A percentile compares a stretch with the other conserved stretches of the same genome.
phyloP scores from a whole-genome alignment of 2,329 filamentous ascomycete genomes.

The Colletotrichum sp. region DNA sequence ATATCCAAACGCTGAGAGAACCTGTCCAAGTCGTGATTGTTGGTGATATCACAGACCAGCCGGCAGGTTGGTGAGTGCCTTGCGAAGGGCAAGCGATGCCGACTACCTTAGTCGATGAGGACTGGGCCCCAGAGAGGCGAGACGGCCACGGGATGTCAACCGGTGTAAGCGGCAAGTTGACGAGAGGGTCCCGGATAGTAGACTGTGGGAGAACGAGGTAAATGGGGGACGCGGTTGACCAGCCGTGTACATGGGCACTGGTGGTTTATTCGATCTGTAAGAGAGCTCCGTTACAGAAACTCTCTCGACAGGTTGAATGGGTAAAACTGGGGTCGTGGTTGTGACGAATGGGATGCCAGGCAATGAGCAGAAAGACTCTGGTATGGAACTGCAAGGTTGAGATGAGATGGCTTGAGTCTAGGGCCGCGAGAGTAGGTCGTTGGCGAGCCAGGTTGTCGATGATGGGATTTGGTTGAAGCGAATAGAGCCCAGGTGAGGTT shows the following conservation, averaged over 20 bases:
- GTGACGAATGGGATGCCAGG: constrained; percentile 1
- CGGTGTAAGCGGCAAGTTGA: background rate
- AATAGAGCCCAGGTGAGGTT: background rate
- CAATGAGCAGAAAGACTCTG: background rate
- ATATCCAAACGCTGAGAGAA: background rate
- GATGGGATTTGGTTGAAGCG: background rate
- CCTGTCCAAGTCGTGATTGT: background rate
- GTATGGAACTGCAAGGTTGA: background rate
- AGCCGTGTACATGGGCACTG: constrained; percentile 22
- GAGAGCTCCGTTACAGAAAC: constrained; percentile 18
- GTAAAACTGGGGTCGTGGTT: background rate
- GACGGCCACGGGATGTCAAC: background rate
- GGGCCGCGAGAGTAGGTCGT: background rate
- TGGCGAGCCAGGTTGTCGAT: background rate
- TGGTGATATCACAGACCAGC: background rate
- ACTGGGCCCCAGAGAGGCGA: background rate
- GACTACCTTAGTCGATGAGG: constrained; percentile 2
- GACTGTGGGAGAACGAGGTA: background rate
- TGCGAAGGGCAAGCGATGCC: background rate
- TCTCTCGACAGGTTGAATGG: constrained; percentile 6
- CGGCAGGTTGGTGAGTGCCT: background rate
- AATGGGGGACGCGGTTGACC: constrained; percentile 16
- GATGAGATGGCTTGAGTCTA: background rate
- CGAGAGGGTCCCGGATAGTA: background rate
- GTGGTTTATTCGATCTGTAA: background rate